phyloP scores from a whole-genome alignment of 108 stramenopile species.

The Nannochloropsis granulata region DNA sequence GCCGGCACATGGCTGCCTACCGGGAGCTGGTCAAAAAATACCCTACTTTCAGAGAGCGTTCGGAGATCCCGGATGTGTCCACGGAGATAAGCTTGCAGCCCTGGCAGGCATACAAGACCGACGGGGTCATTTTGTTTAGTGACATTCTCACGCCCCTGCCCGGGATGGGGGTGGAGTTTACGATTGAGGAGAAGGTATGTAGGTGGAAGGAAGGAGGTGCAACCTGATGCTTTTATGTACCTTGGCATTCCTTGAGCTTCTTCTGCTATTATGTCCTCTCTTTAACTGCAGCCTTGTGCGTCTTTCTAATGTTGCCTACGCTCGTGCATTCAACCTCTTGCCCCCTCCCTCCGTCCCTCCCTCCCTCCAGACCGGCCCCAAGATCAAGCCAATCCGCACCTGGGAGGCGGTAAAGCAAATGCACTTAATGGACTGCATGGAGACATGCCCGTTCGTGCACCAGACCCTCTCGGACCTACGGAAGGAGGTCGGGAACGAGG shows the following conservation, averaged over 20 bases:
- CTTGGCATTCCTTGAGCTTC: too few species aligned
- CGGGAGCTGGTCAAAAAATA: conserved; percentile 76
- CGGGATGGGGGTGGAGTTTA: conserved; percentile 81
- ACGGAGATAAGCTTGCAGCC: conserved; percentile 83
- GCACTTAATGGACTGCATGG: conserved; percentile 47
- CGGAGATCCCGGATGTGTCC: conserved; percentile 82
- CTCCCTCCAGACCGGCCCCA: conserved; percentile 49
- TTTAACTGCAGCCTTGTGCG: too few species aligned
- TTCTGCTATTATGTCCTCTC: too few species aligned
- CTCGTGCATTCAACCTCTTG: neutral
- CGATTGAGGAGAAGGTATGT: conserved; percentile 70
- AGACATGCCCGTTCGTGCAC: conserved; percentile 70
- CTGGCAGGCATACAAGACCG: conserved; percentile 75
- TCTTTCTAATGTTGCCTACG: too few species aligned
- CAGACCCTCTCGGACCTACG: conserved; percentile 59
- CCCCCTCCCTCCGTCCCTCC: neutral
- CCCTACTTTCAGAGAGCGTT: conserved; percentile 85
- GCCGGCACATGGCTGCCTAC: conserved; percentile 92
- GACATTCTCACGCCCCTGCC: neutral
- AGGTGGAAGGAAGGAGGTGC: neutral
- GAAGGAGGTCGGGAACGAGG: conserved; percentile 60
- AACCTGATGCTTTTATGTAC: too few species aligned
- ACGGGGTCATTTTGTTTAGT: conserved; percentile 96
- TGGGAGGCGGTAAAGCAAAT: conserved; percentile 26
- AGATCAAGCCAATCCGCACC: conserved; percentile 46